Conservation (phyloP, 768 basidiomycete genomes). For the Psilocybe subaeruginosa region DNA sequence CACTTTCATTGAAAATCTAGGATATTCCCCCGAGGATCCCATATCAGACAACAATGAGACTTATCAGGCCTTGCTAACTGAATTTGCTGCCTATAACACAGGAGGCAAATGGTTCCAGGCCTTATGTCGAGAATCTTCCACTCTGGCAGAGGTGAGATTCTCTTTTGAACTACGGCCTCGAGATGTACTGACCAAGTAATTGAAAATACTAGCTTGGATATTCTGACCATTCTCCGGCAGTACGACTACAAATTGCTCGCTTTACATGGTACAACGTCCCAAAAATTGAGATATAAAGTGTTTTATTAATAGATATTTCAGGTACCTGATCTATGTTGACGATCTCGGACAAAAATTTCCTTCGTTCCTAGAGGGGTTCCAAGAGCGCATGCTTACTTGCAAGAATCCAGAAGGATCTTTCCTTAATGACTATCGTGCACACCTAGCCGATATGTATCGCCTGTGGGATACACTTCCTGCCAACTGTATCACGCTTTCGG, state of each 20-base stretch:
- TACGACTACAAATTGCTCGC: neutral
- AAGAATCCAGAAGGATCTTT: neutral
- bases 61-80: slow-evolving; percentile 1
- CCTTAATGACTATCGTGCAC: neutral
- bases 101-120: neutral
- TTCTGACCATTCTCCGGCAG: neutral
- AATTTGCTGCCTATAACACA: neutral
- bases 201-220: neutral
- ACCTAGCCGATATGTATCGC: slow-evolving; percentile 1
- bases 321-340: slow-evolving; percentile 4
- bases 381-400: neutral
- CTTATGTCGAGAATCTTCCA: neutral
- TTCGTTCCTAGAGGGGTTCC: neutral
- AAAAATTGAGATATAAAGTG: neutral
- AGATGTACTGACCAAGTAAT: neutral
- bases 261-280: slow-evolving; percentile 5
- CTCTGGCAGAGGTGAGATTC: neutral
- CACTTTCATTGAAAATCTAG: neutral
- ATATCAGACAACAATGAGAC: neutral
- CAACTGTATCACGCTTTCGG: slow-evolving; percentile 4
- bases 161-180: neutral
- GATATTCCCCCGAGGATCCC: neutral
- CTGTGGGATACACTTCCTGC: slow-evolving; percentile 11
- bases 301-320: neutral
- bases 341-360: slow-evolving; percentile 7